phyloP scores from a whole-genome alignment of 805 yeast genomes.

The Candida namnaoensis region DNA sequence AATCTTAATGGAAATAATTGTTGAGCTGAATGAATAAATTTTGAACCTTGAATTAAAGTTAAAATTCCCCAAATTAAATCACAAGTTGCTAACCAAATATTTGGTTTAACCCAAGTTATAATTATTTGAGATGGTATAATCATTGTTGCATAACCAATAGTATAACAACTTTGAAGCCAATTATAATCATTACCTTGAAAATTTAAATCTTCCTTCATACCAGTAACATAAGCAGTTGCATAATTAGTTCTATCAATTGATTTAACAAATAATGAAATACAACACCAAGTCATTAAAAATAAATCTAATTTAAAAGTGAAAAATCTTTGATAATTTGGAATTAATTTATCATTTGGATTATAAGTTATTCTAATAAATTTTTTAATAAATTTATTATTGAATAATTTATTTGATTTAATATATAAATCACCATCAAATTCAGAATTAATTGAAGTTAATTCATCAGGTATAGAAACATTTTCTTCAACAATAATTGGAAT shows the following conservation, averaged over 20 bases:
- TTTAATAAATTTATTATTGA: background rate
- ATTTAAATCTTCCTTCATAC: slow-evolving; percentile 48
- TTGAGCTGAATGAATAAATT: slow-evolving; percentile 31
- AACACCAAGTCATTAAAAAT: slow-evolving; percentile 5
- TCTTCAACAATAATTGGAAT: no score
- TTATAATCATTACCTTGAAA: slow-evolving; percentile 51
- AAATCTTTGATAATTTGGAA: slow-evolving; percentile 1
- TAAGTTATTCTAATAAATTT: slow-evolving; percentile 1
- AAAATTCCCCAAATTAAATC: slow-evolving; percentile 57
- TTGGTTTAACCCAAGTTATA: background rate
- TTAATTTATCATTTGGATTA: background rate
- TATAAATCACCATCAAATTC: no score
- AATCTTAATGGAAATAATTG: slow-evolving; percentile 51
- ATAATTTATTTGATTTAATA: background rate
- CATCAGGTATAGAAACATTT: no score
- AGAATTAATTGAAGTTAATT: no score
- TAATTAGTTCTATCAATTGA: slow-evolving; percentile 53
- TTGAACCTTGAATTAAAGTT: slow-evolving; percentile 35
- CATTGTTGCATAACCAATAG: background rate
- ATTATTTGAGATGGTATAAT: background rate
- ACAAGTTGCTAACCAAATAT: slow-evolving; percentile 25
- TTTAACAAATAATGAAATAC: slow-evolving; percentile 42
- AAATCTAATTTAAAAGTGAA: slow-evolving; percentile 4
- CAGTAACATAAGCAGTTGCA: slow-evolving; percentile 59
- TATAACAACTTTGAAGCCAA: no score